Conservation (phyloP, 345 rosid species). For the Populus ilicifolia region DNA sequence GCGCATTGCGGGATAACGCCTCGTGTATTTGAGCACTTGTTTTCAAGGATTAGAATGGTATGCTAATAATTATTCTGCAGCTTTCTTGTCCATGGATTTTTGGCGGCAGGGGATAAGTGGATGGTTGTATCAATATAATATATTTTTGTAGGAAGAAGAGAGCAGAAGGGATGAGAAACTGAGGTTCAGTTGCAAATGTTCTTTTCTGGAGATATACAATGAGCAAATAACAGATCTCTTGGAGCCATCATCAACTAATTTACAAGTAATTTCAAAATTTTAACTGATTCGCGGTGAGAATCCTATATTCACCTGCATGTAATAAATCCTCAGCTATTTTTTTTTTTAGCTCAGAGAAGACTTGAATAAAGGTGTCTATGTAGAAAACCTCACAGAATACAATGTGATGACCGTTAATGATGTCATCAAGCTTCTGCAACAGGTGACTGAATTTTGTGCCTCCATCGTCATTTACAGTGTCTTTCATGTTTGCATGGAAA, state of each 20-base stretch:
- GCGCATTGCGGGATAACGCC: slow-evolving; percentile 86
- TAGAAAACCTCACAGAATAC: slow-evolving; percentile 76
- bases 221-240: slow-evolving; percentile 90
- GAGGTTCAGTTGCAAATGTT: slow-evolving; percentile 80
- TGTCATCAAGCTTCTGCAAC: slow-evolving; percentile 66
- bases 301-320: slow-evolving; percentile 3
- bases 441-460: slow-evolving; percentile 40
- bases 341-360: slow-evolving; percentile 88
- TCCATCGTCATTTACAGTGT: neutral
- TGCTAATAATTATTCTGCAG: neutral
- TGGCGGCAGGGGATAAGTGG: neutral
- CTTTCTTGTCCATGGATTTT: neutral
- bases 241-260: slow-evolving; percentile 81
- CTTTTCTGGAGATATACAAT: slow-evolving; percentile 88
- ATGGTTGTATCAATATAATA: slow-evolving; percentile 1
- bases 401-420: slow-evolving; percentile 65
- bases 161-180: slow-evolving; percentile 68
- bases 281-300: slow-evolving; percentile 8
- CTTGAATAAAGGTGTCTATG: slow-evolving; percentile 75
- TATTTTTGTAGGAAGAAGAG: slow-evolving; percentile 65
- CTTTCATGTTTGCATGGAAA: neutral
- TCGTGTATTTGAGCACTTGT: slow-evolving; percentile 73
- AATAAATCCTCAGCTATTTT: slow-evolving; percentile 28
- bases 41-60: slow-evolving; percentile 73
- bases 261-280: slow-evolving; percentile 53